Percentiles rank a stretch among this genome's conserved stretches.
Evolutionary conservation across 2,329 filamentous ascomycete genomes (phyloP).

Genomic region (Botrytis fabae): DNA sequence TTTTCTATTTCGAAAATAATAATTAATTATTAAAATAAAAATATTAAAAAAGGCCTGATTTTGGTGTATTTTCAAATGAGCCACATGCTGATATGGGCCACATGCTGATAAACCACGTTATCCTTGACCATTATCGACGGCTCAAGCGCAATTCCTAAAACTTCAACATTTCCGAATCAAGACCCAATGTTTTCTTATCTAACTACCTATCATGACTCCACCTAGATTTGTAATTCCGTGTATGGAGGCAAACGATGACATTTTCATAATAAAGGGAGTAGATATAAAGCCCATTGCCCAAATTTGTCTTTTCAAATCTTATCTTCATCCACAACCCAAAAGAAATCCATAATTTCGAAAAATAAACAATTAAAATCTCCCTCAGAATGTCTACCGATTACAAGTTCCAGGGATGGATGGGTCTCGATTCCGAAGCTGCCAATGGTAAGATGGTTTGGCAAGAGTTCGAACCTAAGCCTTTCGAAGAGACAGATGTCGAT

Average conservation of each 20-base stretch:
- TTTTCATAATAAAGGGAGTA: background rate
- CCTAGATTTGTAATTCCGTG: background rate
- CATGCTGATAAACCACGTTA: no score
- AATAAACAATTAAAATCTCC: background rate
- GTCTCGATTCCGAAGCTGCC: constrained; percentile 32
- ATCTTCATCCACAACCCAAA: background rate
- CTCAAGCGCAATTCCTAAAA: background rate
- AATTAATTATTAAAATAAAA: no score
- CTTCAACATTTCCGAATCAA: background rate
- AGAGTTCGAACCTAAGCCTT: constrained; percentile 47
- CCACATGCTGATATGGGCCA: no score
- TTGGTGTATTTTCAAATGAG: no score
- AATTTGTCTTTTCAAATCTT: no score
- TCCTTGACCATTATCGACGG: background rate
- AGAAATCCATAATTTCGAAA: background rate
- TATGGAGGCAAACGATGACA: constrained; percentile 2
- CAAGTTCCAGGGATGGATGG: constrained; percentile 35
- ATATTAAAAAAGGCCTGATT: no score
- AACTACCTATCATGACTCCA: constrained; percentile 1
- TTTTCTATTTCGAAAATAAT: no score
- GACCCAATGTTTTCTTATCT: background rate
- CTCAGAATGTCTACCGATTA: constrained; percentile 19
- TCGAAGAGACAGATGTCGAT: constrained; percentile 51
- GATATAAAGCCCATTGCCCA: background rate
- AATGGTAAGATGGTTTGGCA: constrained; percentile 38